Evolutionary conservation across 441 rosid genomes (phyloP), one percentile per base, ranked within the genome.

Genomic region (Dalechampia spathulata): DNA sequence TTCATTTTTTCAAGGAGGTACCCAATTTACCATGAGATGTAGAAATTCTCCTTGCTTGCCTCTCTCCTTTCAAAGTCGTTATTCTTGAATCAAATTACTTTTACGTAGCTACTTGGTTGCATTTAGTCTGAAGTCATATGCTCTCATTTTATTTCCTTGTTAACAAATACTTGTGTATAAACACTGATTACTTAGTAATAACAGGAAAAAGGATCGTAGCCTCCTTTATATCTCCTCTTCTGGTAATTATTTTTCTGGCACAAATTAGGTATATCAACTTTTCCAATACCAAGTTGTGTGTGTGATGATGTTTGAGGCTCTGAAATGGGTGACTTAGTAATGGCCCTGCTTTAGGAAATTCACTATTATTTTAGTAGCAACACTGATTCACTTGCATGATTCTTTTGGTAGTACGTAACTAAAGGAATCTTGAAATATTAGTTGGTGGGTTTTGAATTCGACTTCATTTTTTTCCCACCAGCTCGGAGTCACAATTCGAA

Each of bases 1-100:
- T 82, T 52, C 85, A 79, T 32, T 82, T 82, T 57, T 82, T 65
- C 67, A 46, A 61, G 45, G 87, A 82, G 75, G 87, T 82, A 65
- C 7, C 17, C 52, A 54, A 43, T 30, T 30, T 30, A 30, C 8
- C 8, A 30, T 30, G 4, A 30, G 21, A 37, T 38, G 16, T 61
- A 54, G 34, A 28, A 37, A 23, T 60, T 41, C 57, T 17, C 40
- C 41, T 32, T 51, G 53, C 52, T 7, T 20, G 11, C 36, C 14
- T 58, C 11, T 47, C 37, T 30, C 16, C 6, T 44, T 15, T 20
- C 43, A 0, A 6, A 36, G 15, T 5, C 21, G 23, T 10, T 49
- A 15, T 49, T 27, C 22, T 30, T 3, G 9, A 5, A 52, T 14
- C 34, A 30, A 30, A n/a, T n/a, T n/a, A n/a, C n/a, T n/a, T n/a